Base-by-base conservation (phyloP, 1,284 basidiomycete species). In the Acaromyces ingoldii region DNA sequence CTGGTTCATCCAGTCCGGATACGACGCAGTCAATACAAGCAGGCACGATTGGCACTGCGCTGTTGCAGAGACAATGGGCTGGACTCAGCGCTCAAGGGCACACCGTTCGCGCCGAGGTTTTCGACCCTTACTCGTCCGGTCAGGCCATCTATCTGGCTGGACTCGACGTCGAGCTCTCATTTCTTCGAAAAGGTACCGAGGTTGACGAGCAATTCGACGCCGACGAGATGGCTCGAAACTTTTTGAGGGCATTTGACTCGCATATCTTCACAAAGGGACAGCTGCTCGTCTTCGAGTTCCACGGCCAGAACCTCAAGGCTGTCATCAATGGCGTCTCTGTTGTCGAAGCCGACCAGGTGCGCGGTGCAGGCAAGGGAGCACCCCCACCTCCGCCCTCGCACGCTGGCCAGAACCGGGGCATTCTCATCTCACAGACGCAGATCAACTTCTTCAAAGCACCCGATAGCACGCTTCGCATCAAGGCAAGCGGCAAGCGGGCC, bases 341-440 rank as follows among this genome's bases (percentile, higher is more conserved):
- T 7, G 74, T 91, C 34, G 87, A 91, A 36, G 41, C 62, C 24
- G 64, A 65, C 41, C 60, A 69, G 51, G 49, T 63, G 17, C 21
- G 25, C 24, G 17, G 28, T 3, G 37, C 43, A 15, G 36, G 22
- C 72, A 51, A 63, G 0, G 83, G 85, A 46, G 54, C 53, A 17
- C 51, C 57, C 28, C 80, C 15, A 57, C 67, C 57, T 7, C 19
- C 22, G 15, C 50, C 29, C 28, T 19, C 40, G 46, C 33, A 50
- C 19, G 55, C 58, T n/a, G 45, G 54, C 34, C 52, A 53, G 17
- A 58, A 65, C 58, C 64, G 61, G 46, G 93, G 92, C 28, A 82
- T 97, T 34, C 66, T 93, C 36, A 92, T 95, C 82, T 85, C 88
- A 57, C 87, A 87, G 76, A 95, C 91, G 6, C 89, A 95, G 64